Evolutionary conservation across 768 basidiomycete species (phyloP).

Genomic region (Naematelia aurantialba): DNA sequence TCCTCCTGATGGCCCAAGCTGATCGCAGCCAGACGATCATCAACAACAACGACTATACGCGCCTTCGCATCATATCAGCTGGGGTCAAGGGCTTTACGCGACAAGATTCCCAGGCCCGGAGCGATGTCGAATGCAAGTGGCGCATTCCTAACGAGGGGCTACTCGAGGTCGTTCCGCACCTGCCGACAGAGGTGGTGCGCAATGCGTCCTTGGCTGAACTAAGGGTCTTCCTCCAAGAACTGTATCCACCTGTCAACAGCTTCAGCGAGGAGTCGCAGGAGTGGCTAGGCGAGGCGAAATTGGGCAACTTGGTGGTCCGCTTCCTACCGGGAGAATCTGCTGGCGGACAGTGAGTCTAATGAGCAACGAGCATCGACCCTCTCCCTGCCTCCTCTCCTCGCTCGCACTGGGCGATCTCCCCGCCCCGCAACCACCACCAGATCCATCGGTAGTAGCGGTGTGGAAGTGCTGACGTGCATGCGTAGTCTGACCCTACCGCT

Average conservation of each 20-base stretch:
- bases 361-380: too few relatives aligned
- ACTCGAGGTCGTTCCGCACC: conserved; percentile 74
- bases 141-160: conserved; percentile 76
- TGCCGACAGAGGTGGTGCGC: conserved; percentile 64
- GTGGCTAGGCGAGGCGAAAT: conserved; percentile 57
- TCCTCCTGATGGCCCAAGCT: not conserved
- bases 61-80: conserved; percentile 81
- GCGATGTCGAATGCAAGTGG: conserved; percentile 52
- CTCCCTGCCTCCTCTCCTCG: not conserved
- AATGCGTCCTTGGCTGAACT: conserved; percentile 60
- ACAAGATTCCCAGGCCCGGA: conserved; percentile 64
- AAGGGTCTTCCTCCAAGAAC: conserved; percentile 65
- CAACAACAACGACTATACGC: conserved; percentile 72
- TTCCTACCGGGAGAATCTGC: conserved; percentile 60
- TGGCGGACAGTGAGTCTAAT: conserved; percentile 57
- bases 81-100: conserved; percentile 90
- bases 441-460: too few relatives aligned
- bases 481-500: conserved; percentile 71
- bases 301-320: conserved; percentile 59
- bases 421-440: too few relatives aligned
- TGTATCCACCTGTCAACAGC: conserved; percentile 63
- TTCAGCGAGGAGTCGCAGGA: conserved; percentile 55
- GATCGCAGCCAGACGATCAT: conserved; percentile 57
- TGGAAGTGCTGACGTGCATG: not conserved
- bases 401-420: too few relatives aligned